Percentiles rank a stretch among this genome's conserved stretches.
Evolutionary conservation across 768 basidiomycete genomes (phyloP).

Genomic region (Mycena polygramma): DNA sequence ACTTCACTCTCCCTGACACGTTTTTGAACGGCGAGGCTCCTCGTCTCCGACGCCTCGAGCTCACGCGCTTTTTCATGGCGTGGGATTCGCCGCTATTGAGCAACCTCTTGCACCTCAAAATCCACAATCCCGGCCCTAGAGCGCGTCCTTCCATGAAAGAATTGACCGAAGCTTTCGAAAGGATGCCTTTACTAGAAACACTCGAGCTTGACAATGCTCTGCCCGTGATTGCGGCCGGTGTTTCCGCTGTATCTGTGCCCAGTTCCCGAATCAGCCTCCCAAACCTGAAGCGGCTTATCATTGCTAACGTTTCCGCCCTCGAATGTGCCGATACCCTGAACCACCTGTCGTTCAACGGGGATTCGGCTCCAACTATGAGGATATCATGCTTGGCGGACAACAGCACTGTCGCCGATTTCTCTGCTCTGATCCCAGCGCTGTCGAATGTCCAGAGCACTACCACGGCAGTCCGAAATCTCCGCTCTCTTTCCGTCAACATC

Average conservation of each 20-base stretch:
- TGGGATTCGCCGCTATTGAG: constrained; percentile 53
- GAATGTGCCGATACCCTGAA: constrained; percentile 45
- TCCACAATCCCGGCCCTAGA: constrained; percentile 44
- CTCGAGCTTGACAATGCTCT: constrained; percentile 54
- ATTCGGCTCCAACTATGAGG: constrained; percentile 12
- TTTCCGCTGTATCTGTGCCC: constrained; percentile 15
- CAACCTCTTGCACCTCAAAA: constrained; percentile 53
- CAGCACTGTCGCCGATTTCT: constrained; percentile 11
- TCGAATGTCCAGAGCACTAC: constrained; percentile 10
- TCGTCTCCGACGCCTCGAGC: constrained; percentile 51
- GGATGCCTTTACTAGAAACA: constrained; percentile 49
- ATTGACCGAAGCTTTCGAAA: constrained; percentile 49
- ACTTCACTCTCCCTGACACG: constrained; percentile 41
- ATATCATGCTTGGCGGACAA: constrained; percentile 9
- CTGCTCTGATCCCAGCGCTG: constrained; percentile 12
- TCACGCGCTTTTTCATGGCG: constrained; percentile 50
- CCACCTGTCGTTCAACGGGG: constrained; percentile 28
- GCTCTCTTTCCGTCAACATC: constrained; percentile 11
- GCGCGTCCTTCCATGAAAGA: constrained; percentile 48
- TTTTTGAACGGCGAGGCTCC: constrained; percentile 51
- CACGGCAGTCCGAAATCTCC: constrained; percentile 1
- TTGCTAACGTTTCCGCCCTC: constrained; percentile 37
- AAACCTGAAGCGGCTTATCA: constrained; percentile 39
- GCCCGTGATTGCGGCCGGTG: constrained; percentile 41
- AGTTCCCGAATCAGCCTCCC: constrained; percentile 38